Evolutionary conservation across 2,329 filamentous ascomycete species (phyloP), one percentile per base, ranked within the genome.

Genomic region (Gliomastix tumulicola): DNA sequence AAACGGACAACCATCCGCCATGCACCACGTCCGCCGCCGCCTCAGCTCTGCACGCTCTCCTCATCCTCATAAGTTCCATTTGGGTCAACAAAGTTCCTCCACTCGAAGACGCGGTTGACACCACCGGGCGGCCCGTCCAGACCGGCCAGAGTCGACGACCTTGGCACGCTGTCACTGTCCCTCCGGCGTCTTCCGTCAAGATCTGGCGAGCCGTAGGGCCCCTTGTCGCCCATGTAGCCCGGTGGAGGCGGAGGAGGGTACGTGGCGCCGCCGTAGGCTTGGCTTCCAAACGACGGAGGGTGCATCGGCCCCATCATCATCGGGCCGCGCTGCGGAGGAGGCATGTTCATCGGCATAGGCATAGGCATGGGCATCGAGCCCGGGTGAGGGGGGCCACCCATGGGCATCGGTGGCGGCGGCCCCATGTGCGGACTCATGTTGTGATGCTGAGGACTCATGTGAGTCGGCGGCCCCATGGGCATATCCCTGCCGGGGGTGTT

Each of bases 71-170:
- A n/a, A n/a, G n/a, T n/a, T n/a, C n/a, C n/a, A n/a, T n/a, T n/a
- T 7, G 61, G 62, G 42, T 62, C 59, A 13, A 74, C 65, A 50
- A 68, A 69, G 28, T 54, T 60, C 40, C 58, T 59, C 70, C 70
- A 74, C 39, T 71, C 65, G 30, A 53, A 55, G 15, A 74, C 69
- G 7, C 70, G 59, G 43, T 65, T 59, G 60, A 65, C 60, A 9
- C 69, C 69, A 22, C 62, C 56, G 2, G 62, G 65, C 20, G 56
- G 54, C 5, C 65, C 65, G 27, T 57, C 60, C 27, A 74, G 57
- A 5, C 70, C 70, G 19, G 70, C 70, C 49, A 72, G 51, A 32
- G 63, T 56, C 34, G 68, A 71, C 13, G 33, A 35, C 17, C 43
- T 49, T 60, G 21, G 62, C 20, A 20, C 33, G n/a, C n/a, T n/a